Evolutionary conservation across 768 basidiomycete species (phyloP).

Genomic region (Sporobolomyces pararoseus): DNA sequence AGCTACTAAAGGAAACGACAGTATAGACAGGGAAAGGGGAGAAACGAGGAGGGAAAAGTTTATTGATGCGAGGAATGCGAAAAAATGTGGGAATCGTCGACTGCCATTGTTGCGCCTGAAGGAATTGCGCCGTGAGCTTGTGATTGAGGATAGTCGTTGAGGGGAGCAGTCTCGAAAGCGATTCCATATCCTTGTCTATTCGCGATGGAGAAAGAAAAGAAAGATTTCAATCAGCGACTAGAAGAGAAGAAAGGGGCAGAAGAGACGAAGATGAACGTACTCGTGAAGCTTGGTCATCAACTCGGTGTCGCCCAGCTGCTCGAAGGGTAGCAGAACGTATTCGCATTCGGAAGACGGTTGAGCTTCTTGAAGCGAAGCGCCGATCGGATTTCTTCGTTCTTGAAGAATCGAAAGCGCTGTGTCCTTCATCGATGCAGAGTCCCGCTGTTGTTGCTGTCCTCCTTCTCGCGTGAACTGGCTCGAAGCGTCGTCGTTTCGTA

Average conservation of each 20-base stretch:
- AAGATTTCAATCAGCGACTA: too few relatives aligned
- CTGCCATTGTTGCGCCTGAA: background rate
- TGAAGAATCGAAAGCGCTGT: constrained; percentile 20
- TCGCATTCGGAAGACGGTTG: background rate
- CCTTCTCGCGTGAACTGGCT: background rate
- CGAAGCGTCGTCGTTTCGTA: background rate
- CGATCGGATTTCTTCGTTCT: background rate
- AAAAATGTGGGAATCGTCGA: background rate
- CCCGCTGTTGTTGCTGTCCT: background rate
- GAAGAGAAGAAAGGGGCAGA: too few relatives aligned
- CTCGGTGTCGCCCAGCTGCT: constrained; percentile 16
- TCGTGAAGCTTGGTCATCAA: constrained; percentile 7
- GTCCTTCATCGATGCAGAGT: constrained; percentile 5
- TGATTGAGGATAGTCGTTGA: background rate
- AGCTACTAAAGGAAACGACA: too few relatives aligned
- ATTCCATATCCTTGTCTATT: constrained; percentile 26
- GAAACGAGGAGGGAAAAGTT: background rate
- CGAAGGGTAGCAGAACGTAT: constrained; percentile 17
- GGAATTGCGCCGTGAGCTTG: background rate
- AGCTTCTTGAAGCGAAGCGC: background rate
- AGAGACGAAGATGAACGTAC: constrained; percentile 9
- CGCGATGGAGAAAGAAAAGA: background rate
- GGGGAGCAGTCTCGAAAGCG: constrained; percentile 18
- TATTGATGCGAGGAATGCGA: background rate
- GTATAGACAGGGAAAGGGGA: too few relatives aligned